Base-by-base conservation (phyloP, 1,139 yeast genomes). In the Suhomyces taliae region DNA sequence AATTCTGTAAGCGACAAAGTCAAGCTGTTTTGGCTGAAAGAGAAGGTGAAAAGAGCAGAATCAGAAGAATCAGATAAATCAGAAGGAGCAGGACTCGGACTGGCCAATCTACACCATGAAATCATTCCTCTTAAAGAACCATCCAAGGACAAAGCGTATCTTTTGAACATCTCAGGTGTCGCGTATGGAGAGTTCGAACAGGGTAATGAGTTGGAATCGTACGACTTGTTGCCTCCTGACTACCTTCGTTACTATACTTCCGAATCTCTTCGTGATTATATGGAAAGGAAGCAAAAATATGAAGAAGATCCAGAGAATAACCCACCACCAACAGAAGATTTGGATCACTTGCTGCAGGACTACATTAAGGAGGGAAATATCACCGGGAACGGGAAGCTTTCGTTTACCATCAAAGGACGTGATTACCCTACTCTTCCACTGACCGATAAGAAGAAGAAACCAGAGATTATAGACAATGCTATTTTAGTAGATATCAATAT, bases 141-240 rank as follows among this genome's bases (percentile, higher is more conserved):
- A 4, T 7, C n/a, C 29, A 53, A 54, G 2, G 56, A 54, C 4
- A 60, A 62, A 4, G 69, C 74, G 2, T 82, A 70, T 53, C 71
- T 79, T 54, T 61, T 74, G 37, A 83, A 83, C 55, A 66, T 83
- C 7, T 72, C 83, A 0, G 83, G 87, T 0, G 60, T 67, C 4
- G 61, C 76, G 0, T 62, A 69, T 40, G 87, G 88, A 0, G 63
- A 64, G 12, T 82, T 78, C 53, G 60, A 39, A 45, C 43, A 39
- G 11, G 36, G 14, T 6, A 31, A 34, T 6, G 15, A 31, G 2
- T 8, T 52, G 19, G 31, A 35, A 7, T 36, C 41, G 14, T 39
- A 58, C 32, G 48, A 57, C 7, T 49, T 81, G 44, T 52, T 52
- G 24, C 54, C 72, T 8, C 87, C 88, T 0, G 53, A 55, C 8